A percentile compares a stretch with the other conserved stretches of the same genome.
These are phyloP conservation scores for Leptosphaerulina australis DNA, from an alignment of 2,329 filamentous ascomycete genomes.

Conservation along the genomic window DNA sequence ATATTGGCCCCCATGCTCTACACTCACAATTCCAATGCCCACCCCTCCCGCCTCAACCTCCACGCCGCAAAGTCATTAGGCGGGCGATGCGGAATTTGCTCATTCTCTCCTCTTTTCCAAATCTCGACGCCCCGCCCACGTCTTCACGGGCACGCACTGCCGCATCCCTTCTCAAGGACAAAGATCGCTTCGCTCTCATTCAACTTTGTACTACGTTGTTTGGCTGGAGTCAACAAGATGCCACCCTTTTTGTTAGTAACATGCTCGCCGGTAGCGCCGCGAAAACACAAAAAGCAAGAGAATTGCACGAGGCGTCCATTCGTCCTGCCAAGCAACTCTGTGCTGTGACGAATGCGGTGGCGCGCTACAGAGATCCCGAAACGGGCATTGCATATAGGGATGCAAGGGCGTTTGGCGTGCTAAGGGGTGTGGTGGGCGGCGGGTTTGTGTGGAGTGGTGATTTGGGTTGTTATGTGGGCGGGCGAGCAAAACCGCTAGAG, in stretches of 20 bases:
- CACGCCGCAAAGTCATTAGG: slow-evolving; percentile 50
- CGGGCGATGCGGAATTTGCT: slow-evolving; percentile 63
- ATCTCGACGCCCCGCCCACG: slow-evolving; percentile 50
- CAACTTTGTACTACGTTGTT: slow-evolving; percentile 59
- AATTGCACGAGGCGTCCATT: slow-evolving; percentile 29
- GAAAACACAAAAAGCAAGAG: slow-evolving; percentile 54
- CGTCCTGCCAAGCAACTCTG: slow-evolving; percentile 58
- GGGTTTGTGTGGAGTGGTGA: slow-evolving; percentile 83
- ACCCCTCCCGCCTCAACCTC: slow-evolving; percentile 25
- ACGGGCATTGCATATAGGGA: slow-evolving; percentile 85
- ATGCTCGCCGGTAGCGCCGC: slow-evolving; percentile 52
- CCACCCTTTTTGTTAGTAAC: slow-evolving; percentile 35
- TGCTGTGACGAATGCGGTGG: slow-evolving; percentile 80
- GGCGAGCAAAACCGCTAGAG: slow-evolving; percentile 45
- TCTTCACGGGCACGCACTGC: slow-evolving; percentile 58
- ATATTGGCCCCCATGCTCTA: slow-evolving; percentile 27
- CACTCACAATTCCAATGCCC: slow-evolving; percentile 33
- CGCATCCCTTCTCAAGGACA: slow-evolving; percentile 44
- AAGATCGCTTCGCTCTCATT: slow-evolving; percentile 57
- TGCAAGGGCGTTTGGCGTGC: slow-evolving; percentile 78
- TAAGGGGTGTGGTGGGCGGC: slow-evolving; percentile 73
- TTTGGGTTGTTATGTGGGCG: slow-evolving; percentile 83
- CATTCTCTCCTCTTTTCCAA: slow-evolving; percentile 56
- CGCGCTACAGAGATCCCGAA: slow-evolving; percentile 81
- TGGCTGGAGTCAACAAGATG: slow-evolving; percentile 38